Evolutionary conservation across 768 basidiomycete genomes (phyloP).

Genomic region (Amanita rubescens): DNA sequence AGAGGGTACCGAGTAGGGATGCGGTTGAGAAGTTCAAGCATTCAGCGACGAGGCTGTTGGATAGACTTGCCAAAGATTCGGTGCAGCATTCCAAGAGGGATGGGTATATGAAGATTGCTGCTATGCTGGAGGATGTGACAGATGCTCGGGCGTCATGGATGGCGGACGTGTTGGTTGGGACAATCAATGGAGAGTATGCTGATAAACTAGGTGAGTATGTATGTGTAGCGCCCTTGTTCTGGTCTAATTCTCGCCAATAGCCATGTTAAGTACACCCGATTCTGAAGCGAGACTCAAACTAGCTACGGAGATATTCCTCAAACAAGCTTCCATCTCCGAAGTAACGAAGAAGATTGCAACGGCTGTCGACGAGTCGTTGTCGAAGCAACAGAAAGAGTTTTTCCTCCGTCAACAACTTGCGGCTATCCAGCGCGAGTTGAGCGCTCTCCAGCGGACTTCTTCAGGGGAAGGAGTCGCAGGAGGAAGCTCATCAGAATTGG

Average conservation of each 20-base stretch:
- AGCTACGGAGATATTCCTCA: conserved; percentile 65
- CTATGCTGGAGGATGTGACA: conserved; percentile 67
- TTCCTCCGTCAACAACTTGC: conserved; percentile 80
- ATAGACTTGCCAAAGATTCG: conserved; percentile 49
- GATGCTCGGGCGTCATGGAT: conserved; percentile 61
- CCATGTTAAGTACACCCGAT: conserved; percentile 53
- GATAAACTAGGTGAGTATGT: conserved; percentile 61
- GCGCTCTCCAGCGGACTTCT: conserved; percentile 37
- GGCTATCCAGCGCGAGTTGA: conserved; percentile 72
- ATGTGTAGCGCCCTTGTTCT: not conserved
- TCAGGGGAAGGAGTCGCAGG: conserved; percentile 13
- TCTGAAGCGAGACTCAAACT: conserved; percentile 56
- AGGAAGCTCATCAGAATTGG: conserved; percentile 44
- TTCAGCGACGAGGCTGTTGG: conserved; percentile 57
- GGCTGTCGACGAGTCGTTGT: conserved; percentile 77
- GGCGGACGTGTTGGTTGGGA: conserved; percentile 68
- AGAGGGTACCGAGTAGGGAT: conserved; percentile 43
- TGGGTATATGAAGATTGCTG: conserved; percentile 59
- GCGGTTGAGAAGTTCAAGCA: conserved; percentile 61
- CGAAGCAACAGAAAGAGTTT: conserved; percentile 83
- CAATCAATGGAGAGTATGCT: conserved; percentile 54
- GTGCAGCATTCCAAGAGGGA: conserved; percentile 49
- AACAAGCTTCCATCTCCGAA: conserved; percentile 72
- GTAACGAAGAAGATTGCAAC: conserved; percentile 75
- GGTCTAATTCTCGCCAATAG: conserved; percentile 23